Evolutionary conservation across 78 protist genomes (phyloP).

Genomic region (Creolimax fragrantissima): DNA sequence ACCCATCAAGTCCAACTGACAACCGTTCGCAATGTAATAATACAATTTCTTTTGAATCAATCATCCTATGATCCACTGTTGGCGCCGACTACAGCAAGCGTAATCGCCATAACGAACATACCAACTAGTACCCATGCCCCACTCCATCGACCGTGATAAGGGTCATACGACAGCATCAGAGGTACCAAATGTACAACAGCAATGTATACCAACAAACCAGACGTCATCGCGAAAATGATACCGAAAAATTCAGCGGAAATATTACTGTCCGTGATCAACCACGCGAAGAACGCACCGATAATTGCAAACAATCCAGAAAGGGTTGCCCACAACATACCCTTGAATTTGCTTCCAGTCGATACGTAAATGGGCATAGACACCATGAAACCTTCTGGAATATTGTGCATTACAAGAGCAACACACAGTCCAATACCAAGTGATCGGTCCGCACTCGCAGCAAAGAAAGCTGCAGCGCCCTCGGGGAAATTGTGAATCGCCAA

Average conservation of each 20-base stretch:
- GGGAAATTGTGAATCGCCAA: conserved; percentile 68
- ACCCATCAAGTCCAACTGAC: too few relatives aligned
- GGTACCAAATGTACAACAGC: too few relatives aligned
- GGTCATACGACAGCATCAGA: too few relatives aligned
- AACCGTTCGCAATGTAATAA: too few relatives aligned
- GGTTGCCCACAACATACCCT: not conserved
- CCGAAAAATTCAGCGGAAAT: not conserved
- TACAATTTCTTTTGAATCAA: too few relatives aligned
- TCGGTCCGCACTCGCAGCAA: conserved; percentile 38
- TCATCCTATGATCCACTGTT: too few relatives aligned
- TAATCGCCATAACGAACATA: too few relatives aligned
- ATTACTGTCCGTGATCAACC: not conserved
- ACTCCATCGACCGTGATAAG: too few relatives aligned
- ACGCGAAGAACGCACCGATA: not conserved
- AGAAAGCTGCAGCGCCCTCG: conserved; percentile 67
- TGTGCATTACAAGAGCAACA: conserved; percentile 60
- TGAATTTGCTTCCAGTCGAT: not conserved
- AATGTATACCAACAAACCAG: not conserved
- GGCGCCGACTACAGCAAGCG: too few relatives aligned
- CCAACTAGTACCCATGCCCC: too few relatives aligned
- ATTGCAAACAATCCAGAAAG: not conserved
- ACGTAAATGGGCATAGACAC: not conserved
- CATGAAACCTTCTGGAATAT: conserved; percentile 45
- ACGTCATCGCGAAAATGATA: not conserved
- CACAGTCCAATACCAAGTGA: conserved; percentile 39